Evolutionary conservation across 2,329 filamentous ascomycete species (phyloP).

Genomic region (Mycogone perniciosa): DNA sequence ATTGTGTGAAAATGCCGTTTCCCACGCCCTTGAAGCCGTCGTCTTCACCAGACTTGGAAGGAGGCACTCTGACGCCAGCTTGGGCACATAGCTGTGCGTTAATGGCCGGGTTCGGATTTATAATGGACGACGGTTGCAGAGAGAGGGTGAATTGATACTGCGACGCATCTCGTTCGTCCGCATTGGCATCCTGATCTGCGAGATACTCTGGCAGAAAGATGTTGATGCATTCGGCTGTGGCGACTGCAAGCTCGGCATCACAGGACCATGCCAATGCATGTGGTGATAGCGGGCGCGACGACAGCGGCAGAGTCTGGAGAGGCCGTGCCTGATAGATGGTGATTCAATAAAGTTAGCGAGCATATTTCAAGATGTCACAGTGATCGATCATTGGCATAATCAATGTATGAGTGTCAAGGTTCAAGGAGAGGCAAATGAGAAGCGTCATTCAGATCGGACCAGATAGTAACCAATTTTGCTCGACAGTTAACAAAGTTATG

Average conservation of each 20-base stretch:
- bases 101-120: slow-evolving; percentile 36
- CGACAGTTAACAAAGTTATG: too few relatives aligned
- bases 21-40: slow-evolving; percentile 38
- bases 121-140: slow-evolving; percentile 27
- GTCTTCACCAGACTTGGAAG: slow-evolving; percentile 19
- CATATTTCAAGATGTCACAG: background rate
- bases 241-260: slow-evolving; percentile 51
- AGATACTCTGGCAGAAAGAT: slow-evolving; percentile 44
- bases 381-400: background rate
- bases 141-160: slow-evolving; percentile 29
- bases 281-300: slow-evolving; percentile 37
- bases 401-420: background rate
- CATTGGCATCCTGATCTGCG: slow-evolving; percentile 11
- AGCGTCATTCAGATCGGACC: too few relatives aligned
- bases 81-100: slow-evolving; percentile 40
- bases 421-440: too few relatives aligned
- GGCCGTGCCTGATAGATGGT: slow-evolving; percentile 34
- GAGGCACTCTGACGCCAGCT: slow-evolving; percentile 29
- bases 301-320: slow-evolving; percentile 40
- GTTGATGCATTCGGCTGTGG: slow-evolving; percentile 49
- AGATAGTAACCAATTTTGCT: too few relatives aligned
- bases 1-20: slow-evolving; percentile 38
- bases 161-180: slow-evolving; percentile 21
- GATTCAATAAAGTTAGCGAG: background rate
- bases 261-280: slow-evolving; percentile 47